phyloP scores from a whole-genome alignment of 768 basidiomycete species.

The Kwoniella heveanensis region DNA sequence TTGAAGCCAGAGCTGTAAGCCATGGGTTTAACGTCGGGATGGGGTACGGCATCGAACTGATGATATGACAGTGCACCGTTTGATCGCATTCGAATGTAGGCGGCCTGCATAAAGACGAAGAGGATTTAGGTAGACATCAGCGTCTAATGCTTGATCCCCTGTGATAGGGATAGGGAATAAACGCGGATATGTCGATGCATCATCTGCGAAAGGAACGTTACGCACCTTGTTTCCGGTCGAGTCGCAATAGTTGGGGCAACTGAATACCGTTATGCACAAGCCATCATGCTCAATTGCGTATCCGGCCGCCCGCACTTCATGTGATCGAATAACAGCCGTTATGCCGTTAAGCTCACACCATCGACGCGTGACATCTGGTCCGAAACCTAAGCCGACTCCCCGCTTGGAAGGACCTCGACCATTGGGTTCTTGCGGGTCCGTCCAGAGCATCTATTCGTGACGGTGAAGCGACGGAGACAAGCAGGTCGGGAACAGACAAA shows the following conservation, averaged over 20 bases:
- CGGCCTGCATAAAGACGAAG: conserved; percentile 27
- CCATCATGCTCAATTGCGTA: conserved; percentile 94
- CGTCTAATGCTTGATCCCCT: too few relatives aligned
- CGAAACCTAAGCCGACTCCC: conserved; percentile 95
- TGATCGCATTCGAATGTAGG: conserved; percentile 68
- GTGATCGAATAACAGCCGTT: conserved; percentile 86
- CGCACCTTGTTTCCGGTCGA: conserved; percentile 66
- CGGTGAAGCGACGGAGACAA: neutral
- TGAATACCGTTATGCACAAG: conserved; percentile 82
- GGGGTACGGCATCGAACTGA: conserved; percentile 76
- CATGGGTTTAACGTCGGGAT: conserved; percentile 92
- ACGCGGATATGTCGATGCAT: too few relatives aligned
- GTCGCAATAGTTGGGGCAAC: conserved; percentile 75
- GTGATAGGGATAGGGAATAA: too few relatives aligned
- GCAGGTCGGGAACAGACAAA: neutral
- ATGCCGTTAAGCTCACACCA: conserved; percentile 88
- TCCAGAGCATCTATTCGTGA: conserved; percentile 75
- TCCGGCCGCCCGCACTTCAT: conserved; percentile 91
- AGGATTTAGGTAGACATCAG: too few relatives aligned
- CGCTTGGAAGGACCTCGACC: conserved; percentile 97
- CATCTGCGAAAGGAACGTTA: too few relatives aligned
- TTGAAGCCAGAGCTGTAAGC: conserved; percentile 61
- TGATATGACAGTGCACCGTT: conserved; percentile 71
- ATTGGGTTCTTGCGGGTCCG: conserved; percentile 83
- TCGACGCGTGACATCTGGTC: conserved; percentile 84